Evolutionary conservation across 495 filamentous ascomycete genomes (phyloP), one percentile per base, ranked within the genome.

Genomic region (Penicillium steckii): DNA sequence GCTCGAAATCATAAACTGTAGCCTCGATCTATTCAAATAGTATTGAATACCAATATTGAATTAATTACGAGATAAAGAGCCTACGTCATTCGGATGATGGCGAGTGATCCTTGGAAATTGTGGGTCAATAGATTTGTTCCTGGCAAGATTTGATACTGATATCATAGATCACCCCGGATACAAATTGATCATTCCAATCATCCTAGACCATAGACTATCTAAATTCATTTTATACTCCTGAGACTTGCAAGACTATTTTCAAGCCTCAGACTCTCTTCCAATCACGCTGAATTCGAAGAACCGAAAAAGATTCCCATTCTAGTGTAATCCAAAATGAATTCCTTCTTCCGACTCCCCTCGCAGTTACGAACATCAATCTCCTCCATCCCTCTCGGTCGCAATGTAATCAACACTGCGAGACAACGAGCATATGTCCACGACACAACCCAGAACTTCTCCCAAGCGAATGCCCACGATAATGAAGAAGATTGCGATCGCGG

Each of bases 321-420:
- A 37, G 3, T 37, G 8, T 37, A 18, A 37, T 37, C 13, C 33
- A 52, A 38, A 38, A 52, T 52, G 49, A 38, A 22, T 22, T 38
- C 49, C 22, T 44, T 52, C 13, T 12, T 44, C 18, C 49, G 41
- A 37, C 21, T 38, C 1, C 18, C 49, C 2, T 37, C 41, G 15
- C 49, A 27, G 23, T 19, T 43, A 13, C 49, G 41, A 40, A 22
- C 41, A n/a, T 30, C 49, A 26, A 2, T 32, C 5, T 30, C 41
- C n/a, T 50, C 26, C 12, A 35, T 33, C 19, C 22, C 41, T 27
- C 40, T 52, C 38, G n/a, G 27, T n/a, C 40, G 41, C 38, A 17
- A 41, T 8, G 19, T 22, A n/a, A 22, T 33, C 27, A 43, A 30
- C n/a, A 7, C 24, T 12, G 13, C 25, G 4, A 32, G 18, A 6